phyloP scores from a whole-genome alignment of 2,329 filamentous ascomycete species.

The Neoascochyta sp. region DNA sequence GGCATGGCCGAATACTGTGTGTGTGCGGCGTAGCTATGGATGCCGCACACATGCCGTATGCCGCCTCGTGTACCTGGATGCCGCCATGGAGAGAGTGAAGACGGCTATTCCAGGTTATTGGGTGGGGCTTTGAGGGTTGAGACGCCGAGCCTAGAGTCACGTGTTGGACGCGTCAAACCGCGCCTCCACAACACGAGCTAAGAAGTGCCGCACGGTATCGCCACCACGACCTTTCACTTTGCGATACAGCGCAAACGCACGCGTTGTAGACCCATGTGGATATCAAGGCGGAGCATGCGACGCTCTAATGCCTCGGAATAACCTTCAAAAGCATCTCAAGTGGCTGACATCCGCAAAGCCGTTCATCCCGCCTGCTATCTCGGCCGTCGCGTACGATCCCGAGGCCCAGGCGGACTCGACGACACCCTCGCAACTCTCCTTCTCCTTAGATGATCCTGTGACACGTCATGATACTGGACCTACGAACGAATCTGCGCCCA shows the following conservation, averaged over 20 bases:
- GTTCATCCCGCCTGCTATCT: conserved; percentile 39
- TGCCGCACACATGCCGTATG: too few relatives aligned
- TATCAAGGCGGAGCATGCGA: conserved; percentile 20
- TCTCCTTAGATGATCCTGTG: conserved; percentile 7
- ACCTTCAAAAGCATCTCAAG: conserved; percentile 46
- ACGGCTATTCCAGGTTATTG: too few relatives aligned
- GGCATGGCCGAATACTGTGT: too few relatives aligned
- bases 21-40: too few relatives aligned
- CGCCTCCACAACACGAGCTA: conserved; percentile 25
- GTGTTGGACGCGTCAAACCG: conserved; percentile 25
- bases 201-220: conserved; percentile 11
- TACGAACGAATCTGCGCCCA: conserved; percentile 8
- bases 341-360: conserved; percentile 48
- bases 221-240: conserved; percentile 17
- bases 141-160: too few relatives aligned
- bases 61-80: too few relatives aligned
- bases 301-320: conserved; percentile 47
- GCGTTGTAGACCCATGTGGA: conserved; percentile 22
- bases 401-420: conserved; percentile 21
- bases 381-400: conserved; percentile 30
- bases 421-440: conserved; percentile 13
- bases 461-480: conserved; percentile 21
- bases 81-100: too few relatives aligned
- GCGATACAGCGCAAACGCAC: conserved; percentile 13
- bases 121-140: too few relatives aligned